These are phyloP conservation scores for Cicer bijugum DNA, from an alignment of 306 rosid genomes.

Conservation along the genomic window DNA sequence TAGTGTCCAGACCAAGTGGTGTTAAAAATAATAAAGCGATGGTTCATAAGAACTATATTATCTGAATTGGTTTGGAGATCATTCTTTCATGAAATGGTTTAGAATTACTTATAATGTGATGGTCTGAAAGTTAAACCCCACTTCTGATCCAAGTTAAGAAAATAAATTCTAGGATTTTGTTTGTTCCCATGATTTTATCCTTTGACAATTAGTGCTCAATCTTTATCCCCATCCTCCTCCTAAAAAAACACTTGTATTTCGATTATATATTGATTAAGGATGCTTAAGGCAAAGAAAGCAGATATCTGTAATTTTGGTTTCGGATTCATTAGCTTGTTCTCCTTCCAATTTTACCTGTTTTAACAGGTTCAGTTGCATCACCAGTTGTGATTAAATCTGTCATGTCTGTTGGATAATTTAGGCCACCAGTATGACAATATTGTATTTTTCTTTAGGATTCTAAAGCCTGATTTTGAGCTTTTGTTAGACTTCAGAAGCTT, in stretches of 20 bases:
- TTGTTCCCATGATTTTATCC: neutral
- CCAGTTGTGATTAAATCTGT: constrained; percentile 2
- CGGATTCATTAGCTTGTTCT: neutral
- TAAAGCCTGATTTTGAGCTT: neutral
- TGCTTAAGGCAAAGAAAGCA: neutral
- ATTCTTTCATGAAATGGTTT: constrained; percentile 9
- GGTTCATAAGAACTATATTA: neutral
- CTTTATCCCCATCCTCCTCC: neutral
- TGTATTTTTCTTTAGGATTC: neutral
- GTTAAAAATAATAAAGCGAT: neutral
- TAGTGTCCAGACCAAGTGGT: neutral
- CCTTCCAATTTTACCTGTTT: neutral
- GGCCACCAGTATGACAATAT: neutral
- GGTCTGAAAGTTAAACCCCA: neutral
- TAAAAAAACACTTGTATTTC: neutral
- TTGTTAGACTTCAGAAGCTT: neutral
- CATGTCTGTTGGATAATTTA: constrained; percentile 2
- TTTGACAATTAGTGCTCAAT: neutral
- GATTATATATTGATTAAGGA: neutral
- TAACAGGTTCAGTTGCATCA: constrained; percentile 9
- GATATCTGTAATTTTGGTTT: constrained; percentile 11
- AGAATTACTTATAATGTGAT: constrained; percentile 3
- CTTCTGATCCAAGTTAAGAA: constrained; percentile 17
- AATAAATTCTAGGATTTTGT: neutral
- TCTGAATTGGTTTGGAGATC: neutral